Percentiles rank a stretch among this genome's conserved stretches.
Evolutionary conservation across 352 stramenopile species (phyloP).

Genomic region (Phytophthora lateralis): DNA sequence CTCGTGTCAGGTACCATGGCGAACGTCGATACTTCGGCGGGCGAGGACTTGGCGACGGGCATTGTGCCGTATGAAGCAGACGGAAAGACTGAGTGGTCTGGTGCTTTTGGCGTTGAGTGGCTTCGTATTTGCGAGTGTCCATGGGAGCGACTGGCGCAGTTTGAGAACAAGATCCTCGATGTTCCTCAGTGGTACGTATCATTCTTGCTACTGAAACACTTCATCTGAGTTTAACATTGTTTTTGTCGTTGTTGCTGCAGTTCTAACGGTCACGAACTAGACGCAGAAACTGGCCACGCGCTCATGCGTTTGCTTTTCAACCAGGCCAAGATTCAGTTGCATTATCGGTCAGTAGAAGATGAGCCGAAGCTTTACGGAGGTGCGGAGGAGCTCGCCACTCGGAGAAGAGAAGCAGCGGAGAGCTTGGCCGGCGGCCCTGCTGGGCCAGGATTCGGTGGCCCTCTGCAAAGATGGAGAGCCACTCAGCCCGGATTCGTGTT

Average conservation of each 20-base stretch:
- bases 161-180: constrained; percentile 70
- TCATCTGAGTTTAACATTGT: constrained; percentile 5
- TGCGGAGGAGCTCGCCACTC: constrained; percentile 71
- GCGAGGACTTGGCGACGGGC: constrained; percentile 53
- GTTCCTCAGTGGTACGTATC: constrained; percentile 61
- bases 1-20: constrained; percentile 45
- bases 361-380: constrained; percentile 74
- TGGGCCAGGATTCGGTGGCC: constrained; percentile 36
- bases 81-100: constrained; percentile 54
- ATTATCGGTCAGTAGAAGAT: constrained; percentile 87
- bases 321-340: constrained; percentile 80
- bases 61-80: constrained; percentile 71
- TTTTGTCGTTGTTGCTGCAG: constrained; percentile 34
- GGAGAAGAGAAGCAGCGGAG: constrained; percentile 75
- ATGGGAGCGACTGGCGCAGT: constrained; percentile 77
- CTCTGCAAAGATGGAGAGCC: constrained; percentile 47
- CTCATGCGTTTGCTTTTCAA: constrained; percentile 83
- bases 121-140: constrained; percentile 88
- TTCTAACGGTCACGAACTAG: constrained; percentile 71
- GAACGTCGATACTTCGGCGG: constrained; percentile 33
- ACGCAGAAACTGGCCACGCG: constrained; percentile 67
- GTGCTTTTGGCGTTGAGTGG: constrained; percentile 80
- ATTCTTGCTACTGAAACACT: background rate
- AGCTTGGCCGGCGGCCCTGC: constrained; percentile 51
- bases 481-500: constrained; percentile 81